Evolutionary conservation across 2,329 filamentous ascomycete genomes (phyloP), one percentile per base, ranked within the genome.

Genomic region (Calonectria fujianensis): DNA sequence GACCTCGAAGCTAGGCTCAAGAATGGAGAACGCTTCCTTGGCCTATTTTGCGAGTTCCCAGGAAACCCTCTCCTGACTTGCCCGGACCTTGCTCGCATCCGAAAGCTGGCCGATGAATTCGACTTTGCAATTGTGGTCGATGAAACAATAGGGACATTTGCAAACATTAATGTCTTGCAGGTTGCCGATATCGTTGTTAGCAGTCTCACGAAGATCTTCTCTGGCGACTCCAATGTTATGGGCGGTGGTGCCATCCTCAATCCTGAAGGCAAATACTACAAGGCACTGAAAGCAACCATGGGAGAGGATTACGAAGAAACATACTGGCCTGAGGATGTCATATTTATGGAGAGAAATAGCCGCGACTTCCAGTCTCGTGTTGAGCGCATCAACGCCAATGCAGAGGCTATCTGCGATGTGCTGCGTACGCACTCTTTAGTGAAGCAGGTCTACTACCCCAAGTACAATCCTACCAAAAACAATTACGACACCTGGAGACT

Each of bases 141-240:
- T 85, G 97, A 99, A 85, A 98, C 97, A 0, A 95, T 99, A 74
- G 96, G 96, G 79, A 99, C 97, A 72, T 98, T 98, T 83, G 93
- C 97, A 82, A 99, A 99, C 83, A 93, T 98, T 80, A 95, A 98
- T 83, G 95, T 99, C 5, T 90, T 99, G 7, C 95, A 94, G 3
- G 94, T 93, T 82, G 95, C 95, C 74, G 97, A 99, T 85, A 90
- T 98, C 20, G 95, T 98, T 7, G 96, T 98, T 72, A 98, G 95
- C 88, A 98, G 95, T 83, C 88, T 99, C 74, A 98, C 97, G 64
- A 99, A 99, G 85, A 94, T 98, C 69, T 99, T 99, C 86, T 98
- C 95, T 71, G 97, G 97, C 66, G 97, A 98, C 85, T 97, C 95
- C 84, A 98, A 99, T 84, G 97, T 99, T 78, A 98, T 98, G 96